These are phyloP conservation scores for Raphanus hybrid DNA, from an alignment of 441 rosid species.

Conservation along the genomic window DNA sequence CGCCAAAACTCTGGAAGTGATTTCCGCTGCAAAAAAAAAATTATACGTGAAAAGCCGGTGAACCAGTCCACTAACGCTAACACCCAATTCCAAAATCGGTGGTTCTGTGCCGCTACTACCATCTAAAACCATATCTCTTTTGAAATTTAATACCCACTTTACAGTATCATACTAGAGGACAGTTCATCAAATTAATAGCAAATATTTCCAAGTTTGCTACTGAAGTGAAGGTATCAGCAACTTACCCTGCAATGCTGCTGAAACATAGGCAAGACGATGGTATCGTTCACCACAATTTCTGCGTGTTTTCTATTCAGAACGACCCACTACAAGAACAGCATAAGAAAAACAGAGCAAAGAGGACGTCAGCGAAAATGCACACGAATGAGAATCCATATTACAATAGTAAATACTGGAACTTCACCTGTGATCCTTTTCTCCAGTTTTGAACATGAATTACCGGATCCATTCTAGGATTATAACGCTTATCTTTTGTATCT, in stretches of 20 bases:
- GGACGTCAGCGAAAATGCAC: constrained; percentile 13
- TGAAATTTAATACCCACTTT: background rate
- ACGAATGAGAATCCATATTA: constrained; percentile 3
- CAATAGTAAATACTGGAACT: constrained; percentile 6
- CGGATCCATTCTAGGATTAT: constrained; percentile 91
- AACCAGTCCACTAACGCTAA: constrained; percentile 5
- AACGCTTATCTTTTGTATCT: constrained; percentile 95
- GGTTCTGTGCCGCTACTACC: constrained; percentile 4
- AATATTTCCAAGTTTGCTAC: background rate
- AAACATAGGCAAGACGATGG: constrained; percentile 81
- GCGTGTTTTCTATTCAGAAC: constrained; percentile 91
- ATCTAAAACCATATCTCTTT: constrained; percentile 4
- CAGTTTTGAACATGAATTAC: constrained; percentile 80
- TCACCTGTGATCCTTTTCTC: constrained; percentile 99
- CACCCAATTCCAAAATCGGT: background rate
- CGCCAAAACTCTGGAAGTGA: constrained; percentile 99
- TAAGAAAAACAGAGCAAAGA: constrained; percentile 27
- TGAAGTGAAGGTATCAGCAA: constrained; percentile 24
- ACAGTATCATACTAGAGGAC: constrained; percentile 6
- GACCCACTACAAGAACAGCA: constrained; percentile 73
- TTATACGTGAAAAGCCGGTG: background rate
- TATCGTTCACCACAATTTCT: constrained; percentile 80
- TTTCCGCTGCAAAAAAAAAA: constrained; percentile 61
- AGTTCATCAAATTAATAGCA: background rate
- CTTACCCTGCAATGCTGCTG: constrained; percentile 93